Evolutionary conservation across 2,329 filamentous ascomycete species (phyloP).

Genomic region (Achaetomium macrosporum): DNA sequence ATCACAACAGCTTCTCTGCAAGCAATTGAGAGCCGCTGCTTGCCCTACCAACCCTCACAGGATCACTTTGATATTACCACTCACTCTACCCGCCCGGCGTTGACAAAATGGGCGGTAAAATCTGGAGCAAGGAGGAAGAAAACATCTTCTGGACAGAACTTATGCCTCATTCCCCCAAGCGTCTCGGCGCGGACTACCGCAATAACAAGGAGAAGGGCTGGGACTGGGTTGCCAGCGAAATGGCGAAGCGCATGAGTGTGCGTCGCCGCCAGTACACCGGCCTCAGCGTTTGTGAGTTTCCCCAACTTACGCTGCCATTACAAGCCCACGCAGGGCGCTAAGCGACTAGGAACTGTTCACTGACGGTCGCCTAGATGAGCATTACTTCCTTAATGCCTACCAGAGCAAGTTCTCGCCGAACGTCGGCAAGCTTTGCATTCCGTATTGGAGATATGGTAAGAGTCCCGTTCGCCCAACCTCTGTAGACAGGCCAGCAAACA

Average conservation of each 20-base stretch:
- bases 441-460: conserved; percentile 12
- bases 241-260: conserved; percentile 21
- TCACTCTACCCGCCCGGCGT: neutral
- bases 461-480: neutral
- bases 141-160: conserved; percentile 40
- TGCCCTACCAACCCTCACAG: neutral
- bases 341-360: neutral
- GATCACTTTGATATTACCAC: neutral
- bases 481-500: neutral
- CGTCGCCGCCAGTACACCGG: conserved; percentile 27
- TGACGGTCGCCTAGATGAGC: conserved; percentile 26
- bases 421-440: neutral
- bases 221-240: conserved; percentile 19
- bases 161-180: conserved; percentile 27
- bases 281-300: conserved; percentile 27
- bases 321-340: neutral
- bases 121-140: conserved; percentile 46
- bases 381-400: conserved; percentile 30
- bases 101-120: conserved; percentile 43
- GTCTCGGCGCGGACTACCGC: conserved; percentile 14
- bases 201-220: conserved; percentile 20
- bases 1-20: neutral
- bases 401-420: conserved; percentile 24
- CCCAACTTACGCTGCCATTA: neutral
- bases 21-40: neutral